Evolutionary conservation across 2,329 filamentous ascomycete genomes (phyloP).

Genomic region (Paradendryphiella salina): DNA sequence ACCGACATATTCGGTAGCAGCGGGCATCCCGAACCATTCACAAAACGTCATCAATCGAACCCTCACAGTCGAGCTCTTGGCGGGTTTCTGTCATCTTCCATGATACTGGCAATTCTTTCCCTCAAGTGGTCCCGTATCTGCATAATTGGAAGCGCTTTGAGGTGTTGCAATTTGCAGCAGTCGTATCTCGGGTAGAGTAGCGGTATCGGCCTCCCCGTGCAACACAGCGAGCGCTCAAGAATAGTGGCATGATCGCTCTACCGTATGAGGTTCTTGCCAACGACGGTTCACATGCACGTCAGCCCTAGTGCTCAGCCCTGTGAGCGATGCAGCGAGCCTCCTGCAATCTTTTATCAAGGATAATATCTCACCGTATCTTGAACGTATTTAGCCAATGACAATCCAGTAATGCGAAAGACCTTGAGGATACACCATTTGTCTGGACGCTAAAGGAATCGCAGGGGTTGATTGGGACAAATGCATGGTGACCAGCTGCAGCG

Average conservation of each 20-base stretch:
- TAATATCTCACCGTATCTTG: constrained; percentile 33
- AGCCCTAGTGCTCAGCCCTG: constrained; percentile 34
- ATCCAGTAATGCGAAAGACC: background rate
- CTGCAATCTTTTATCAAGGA: constrained; percentile 18
- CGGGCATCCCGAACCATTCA: background rate
- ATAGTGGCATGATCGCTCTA: background rate
- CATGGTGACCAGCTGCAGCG: background rate
- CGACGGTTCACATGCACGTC: constrained; percentile 8
- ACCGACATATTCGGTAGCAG: background rate
- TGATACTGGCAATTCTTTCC: constrained; percentile 9
- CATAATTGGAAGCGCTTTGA: constrained; percentile 6
- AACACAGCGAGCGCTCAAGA: background rate
- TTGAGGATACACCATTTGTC: background rate
- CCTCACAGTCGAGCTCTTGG: constrained; percentile 2
- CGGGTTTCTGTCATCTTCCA: constrained; percentile 25
- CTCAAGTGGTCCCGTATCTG: constrained; percentile 6
- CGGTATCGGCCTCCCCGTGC: constrained; percentile 20
- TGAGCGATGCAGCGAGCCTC: constrained; percentile 10
- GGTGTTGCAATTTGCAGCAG: constrained; percentile 1
- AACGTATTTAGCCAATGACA: constrained; percentile 1
- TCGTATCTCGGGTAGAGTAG: constrained; percentile 16
- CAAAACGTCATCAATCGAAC: background rate
- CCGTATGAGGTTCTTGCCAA: background rate
- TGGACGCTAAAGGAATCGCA: background rate
- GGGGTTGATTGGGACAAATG: constrained; percentile 2